A percentile compares a stretch with the other conserved stretches of the same genome.
These are phyloP conservation scores for Antrodiella citrinella DNA, from an alignment of 768 basidiomycete species.

Conservation along the genomic window DNA sequence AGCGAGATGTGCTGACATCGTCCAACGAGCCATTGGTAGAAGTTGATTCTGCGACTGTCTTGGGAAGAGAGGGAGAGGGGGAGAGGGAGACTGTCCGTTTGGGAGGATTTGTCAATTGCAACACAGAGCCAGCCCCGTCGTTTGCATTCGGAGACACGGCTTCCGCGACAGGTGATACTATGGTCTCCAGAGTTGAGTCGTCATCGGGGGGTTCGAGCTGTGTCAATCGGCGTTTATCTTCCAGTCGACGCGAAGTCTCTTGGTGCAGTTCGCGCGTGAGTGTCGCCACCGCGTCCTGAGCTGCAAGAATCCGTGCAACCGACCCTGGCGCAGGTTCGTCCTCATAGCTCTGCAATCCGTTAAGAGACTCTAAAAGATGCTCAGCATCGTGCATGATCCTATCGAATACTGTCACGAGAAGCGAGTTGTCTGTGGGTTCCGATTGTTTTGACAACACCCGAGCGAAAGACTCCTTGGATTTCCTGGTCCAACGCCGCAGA, in stretches of 20 bases:
- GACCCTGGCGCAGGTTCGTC: slow-evolving; percentile 32
- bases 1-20: too few relatives aligned
- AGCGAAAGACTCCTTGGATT: slow-evolving; percentile 35
- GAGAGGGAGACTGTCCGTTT: neutral
- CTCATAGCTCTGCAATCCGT: slow-evolving; percentile 24
- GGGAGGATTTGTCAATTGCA: neutral
- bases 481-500: slow-evolving; percentile 48
- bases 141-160: too few relatives aligned
- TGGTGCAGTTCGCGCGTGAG: slow-evolving; percentile 50
- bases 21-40: too few relatives aligned
- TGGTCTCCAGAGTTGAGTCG: neutral
- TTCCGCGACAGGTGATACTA: too few relatives aligned
- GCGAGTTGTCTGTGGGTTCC: slow-evolving; percentile 7
- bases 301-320: slow-evolving; percentile 42
- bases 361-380: slow-evolving; percentile 25
- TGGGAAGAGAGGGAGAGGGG: too few relatives aligned
- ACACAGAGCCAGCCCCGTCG: too few relatives aligned
- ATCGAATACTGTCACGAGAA: slow-evolving; percentile 20
- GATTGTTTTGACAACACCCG: slow-evolving; percentile 8
- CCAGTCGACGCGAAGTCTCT: slow-evolving; percentile 45
- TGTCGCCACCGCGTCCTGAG: slow-evolving; percentile 39
- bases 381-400: slow-evolving; percentile 28
- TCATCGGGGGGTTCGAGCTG: neutral
- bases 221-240: slow-evolving; percentile 4
- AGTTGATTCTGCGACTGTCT: too few relatives aligned